These are phyloP conservation scores for Elsinoe ampelina DNA, from an alignment of 2,329 filamentous ascomycete species.

Conservation along the genomic window DNA sequence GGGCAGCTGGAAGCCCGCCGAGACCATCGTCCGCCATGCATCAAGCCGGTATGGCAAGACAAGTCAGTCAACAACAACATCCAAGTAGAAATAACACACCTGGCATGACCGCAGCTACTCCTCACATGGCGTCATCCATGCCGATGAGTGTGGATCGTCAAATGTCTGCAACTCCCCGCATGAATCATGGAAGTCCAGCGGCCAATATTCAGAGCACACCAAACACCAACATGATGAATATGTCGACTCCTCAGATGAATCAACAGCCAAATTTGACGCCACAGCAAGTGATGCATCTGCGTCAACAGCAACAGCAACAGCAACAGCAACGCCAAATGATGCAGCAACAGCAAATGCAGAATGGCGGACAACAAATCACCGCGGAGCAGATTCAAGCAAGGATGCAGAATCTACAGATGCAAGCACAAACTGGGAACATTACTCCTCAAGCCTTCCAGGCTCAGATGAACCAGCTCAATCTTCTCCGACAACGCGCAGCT, in stretches of 20 bases:
- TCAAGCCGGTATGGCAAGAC: constrained; percentile 28
- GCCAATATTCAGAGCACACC: constrained; percentile 23
- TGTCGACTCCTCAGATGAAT: constrained; percentile 22
- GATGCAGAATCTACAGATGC: constrained; percentile 15
- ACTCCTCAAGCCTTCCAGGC: constrained; percentile 13
- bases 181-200: constrained; percentile 28
- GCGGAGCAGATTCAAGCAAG: constrained; percentile 22
- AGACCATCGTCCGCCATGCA: constrained; percentile 55
- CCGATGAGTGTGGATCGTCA: constrained; percentile 24
- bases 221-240: constrained; percentile 21
- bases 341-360: constrained; percentile 27
- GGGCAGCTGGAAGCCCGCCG: constrained; percentile 53
- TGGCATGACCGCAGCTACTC: constrained; percentile 31
- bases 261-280: constrained; percentile 22
- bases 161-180: constrained; percentile 29
- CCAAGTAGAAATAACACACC: constrained; percentile 29
- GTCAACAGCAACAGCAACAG: constrained; percentile 18
- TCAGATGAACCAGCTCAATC: constrained; percentile 11
- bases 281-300: constrained; percentile 21
- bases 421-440: neutral
- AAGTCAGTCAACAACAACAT: constrained; percentile 30
- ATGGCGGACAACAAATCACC: constrained; percentile 19
- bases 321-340: constrained; percentile 24
- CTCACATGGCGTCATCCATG: constrained; percentile 27
- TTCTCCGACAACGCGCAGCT: neutral